Base-by-base conservation (phyloP, 306 rosid species). In the Quercus aquifolioides region DNA sequence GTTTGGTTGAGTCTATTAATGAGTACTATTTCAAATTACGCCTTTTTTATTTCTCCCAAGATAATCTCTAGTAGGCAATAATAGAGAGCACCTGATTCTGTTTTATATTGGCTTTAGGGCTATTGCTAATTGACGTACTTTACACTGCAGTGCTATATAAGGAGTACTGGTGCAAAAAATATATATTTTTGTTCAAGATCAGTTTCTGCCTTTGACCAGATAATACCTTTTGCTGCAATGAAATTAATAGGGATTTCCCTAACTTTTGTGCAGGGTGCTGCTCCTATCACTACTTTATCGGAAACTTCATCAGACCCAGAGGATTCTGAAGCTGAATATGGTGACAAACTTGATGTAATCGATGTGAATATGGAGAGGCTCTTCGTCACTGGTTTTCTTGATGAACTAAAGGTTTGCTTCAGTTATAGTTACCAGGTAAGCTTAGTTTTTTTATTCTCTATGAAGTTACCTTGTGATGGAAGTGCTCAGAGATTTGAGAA, bases 351-450 rank as follows among this genome's bases (percentile, higher is more conserved):
- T 57, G 88, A 78, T 55, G 54, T 55, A 17, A 26, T 80, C 76
- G 87, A 86, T 78, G 69, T 85, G 52, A 81, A 81, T 68, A 69
- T 85, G 55, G 99, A 94, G 89, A 90, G 58, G 46, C 80, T 89
- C 80, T 95, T 95, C 81, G 79, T 95, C 69, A 91, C 95, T 69
- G 99, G 99, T 25, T 89, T 89, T 86, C 99, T 95, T 81, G 99
- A 95, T 84, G 99, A 92, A 71, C 90, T 95, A 46, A 95, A 89
- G 83, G 88, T 95, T 86, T 75, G 90, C 94, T 89, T 95, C 90
- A 86, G 95, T 82, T 90, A 85, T 73, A 85, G 98, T 72, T 31
- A 73, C 84, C 92, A 92, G 95, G 99, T 95, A 91, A 78, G 83
- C 41, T 31, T 71, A 43, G 60, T 20, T 26, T 71, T 11, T 64